Percentiles rank a stretch among this genome's conserved stretches.
Conservation (phyloP, 129 eudicot species). For the Chrysanthemum seticuspe region DNA sequence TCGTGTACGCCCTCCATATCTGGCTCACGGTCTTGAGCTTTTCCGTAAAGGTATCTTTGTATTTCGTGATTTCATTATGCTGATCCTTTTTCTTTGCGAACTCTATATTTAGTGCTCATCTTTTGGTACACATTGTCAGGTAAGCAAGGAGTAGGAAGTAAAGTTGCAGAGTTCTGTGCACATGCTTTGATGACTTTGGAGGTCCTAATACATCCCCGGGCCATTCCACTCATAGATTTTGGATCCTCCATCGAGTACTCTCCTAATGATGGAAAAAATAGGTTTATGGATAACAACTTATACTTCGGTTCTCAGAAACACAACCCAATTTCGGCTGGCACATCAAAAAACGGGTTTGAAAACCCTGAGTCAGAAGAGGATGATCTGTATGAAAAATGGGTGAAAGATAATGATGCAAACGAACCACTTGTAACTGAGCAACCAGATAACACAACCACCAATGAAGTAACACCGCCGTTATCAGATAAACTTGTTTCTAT, state of each 20-base stretch:
- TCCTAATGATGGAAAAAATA: conserved; percentile 19
- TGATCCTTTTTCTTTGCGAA: not conserved
- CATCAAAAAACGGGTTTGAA: conserved; percentile 25
- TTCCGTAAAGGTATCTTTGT: conserved; percentile 61
- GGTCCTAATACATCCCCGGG: conserved; percentile 80
- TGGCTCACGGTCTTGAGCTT: conserved; percentile 70
- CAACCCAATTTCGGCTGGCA: conserved; percentile 29
- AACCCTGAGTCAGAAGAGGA: conserved; percentile 59
- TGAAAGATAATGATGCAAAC: conserved; percentile 36
- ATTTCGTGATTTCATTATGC: not conserved
- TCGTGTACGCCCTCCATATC: conserved; percentile 63
- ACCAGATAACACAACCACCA: conserved; percentile 11
- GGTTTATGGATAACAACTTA: conserved; percentile 31
- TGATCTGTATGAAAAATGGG: conserved; percentile 57
- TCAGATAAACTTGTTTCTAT: conserved; percentile 23
- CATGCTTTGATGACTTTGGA: conserved; percentile 78
- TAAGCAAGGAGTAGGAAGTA: conserved; percentile 63
- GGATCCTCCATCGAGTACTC: conserved; percentile 27
- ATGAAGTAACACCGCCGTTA: conserved; percentile 11
- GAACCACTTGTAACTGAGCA: conserved; percentile 30
- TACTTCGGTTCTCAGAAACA: conserved; percentile 24
- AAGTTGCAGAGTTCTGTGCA: conserved; percentile 66
- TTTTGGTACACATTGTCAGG: conserved; percentile 42
- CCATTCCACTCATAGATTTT: conserved; percentile 58
- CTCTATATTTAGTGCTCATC: not conserved